Evolutionary conservation across 1,284 basidiomycete species (phyloP), one percentile per base, ranked within the genome.

Genomic region (Salmacisia buchloeana): DNA sequence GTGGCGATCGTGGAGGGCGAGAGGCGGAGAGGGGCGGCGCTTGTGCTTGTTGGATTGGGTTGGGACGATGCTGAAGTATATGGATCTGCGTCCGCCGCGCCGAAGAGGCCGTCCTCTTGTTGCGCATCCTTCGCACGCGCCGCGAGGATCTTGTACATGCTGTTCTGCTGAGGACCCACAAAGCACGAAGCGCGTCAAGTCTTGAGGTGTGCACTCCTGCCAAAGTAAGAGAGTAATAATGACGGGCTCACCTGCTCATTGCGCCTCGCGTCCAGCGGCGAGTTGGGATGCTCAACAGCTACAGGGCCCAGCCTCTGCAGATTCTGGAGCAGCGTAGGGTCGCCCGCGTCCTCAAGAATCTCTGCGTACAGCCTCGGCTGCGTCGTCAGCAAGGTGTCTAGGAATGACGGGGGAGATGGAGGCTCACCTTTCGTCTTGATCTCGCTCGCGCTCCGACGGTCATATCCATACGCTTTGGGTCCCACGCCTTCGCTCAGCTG

Each of bases 71-170:
- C 35, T n/a, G 31, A 25, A n/a, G 59, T 15, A 2, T 61, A 58
- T 4, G 61, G 41, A 6, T 60, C 35, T 1, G 60, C 57, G 39
- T 60, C 63, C 43, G 65, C 65, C 1, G 57, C 60, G 35, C 67
- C 65, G 27, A n/a, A n/a, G n/a, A n/a, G n/a, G n/a, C 12, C 34
- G 23, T 29, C 18, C 18, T 33, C 18, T 33, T 61, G 21, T 23
- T 29, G 29, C 2, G 27, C 49, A n/a, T 54, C 49, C 27, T 31
- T 27, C 6, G 59, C 25, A 3, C 71, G 67, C 3, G 71, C 69
- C 33, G 70, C 65, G 1, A 72, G 59, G 54, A 72, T 72, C 45
- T 67, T 63, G 13, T 69, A 64, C 71, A 72, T 72, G 45, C 68
- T 67, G 29, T 70, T 67, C 33, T 62, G 68, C 68, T 71, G 60